Base-by-base conservation (phyloP, 345 rosid genomes). In the Anacardium occidentale region DNA sequence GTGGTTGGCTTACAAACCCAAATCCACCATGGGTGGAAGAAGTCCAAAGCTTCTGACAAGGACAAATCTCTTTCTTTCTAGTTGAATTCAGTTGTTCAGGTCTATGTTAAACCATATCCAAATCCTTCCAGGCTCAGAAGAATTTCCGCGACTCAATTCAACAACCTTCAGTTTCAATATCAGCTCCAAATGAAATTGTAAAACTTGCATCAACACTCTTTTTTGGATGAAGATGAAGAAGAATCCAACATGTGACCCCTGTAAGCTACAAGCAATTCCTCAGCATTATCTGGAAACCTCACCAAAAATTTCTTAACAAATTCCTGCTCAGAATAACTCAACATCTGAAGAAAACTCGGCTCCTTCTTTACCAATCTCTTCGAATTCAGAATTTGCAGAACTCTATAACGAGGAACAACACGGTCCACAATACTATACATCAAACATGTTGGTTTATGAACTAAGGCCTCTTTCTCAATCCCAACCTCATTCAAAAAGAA, bases 1-100 rank as follows among this genome's bases (percentile, higher is more conserved):
- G 42, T 75, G 79, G 78, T 89, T 87, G 69, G 89, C 92, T 68
- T 77, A 75, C 51, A 76, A 68, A 57, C 70, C 83, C 57, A 75
- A 68, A 34, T 76, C 73, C 22, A 80, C 20, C 92, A 87, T 90
- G 72, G 72, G 59, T 53, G 12, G 74, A 87, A 87, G 69, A 84
- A 86, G 65, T 79, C 66, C 48, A 90, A 64, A 66, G 90, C 83
- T 77, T 83, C 82, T 50, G 2, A 21, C n/a, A n/a, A n/a, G n/a
- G n/a, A n/a, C n/a, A n/a, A n/a, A n/a, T n/a, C n/a, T n/a, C n/a
- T n/a, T n/a, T n/a, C n/a, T n/a, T n/a, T n/a, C n/a, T n/a, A n/a
- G n/a, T n/a, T n/a, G n/a, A n/a, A n/a, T n/a, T n/a, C n/a, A n/a
- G n/a, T n/a, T n/a, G n/a, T n/a, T n/a, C n/a, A n/a, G n/a, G n/a